Conservation (phyloP, 192 early-diverging fungal genomes). For the Coemansia sp. region DNA sequence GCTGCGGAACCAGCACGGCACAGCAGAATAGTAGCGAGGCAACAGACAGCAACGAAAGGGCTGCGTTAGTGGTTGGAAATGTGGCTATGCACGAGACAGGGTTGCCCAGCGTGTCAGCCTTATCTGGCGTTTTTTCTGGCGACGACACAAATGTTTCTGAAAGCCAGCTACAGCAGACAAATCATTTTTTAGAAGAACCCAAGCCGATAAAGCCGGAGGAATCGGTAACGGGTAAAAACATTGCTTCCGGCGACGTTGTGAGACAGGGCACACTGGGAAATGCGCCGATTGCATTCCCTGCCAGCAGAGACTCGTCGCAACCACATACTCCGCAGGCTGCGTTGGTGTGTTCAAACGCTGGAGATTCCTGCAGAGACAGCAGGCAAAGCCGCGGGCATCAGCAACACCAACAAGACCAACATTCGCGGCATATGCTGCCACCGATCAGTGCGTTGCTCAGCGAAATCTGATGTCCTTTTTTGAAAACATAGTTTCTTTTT, state of each 20-base stretch:
- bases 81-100: not conserved
- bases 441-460: slow-evolving; percentile 42
- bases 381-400: slow-evolving; percentile 2
- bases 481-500: slow-evolving; percentile 8
- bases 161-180: not conserved
- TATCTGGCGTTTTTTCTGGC: not conserved
- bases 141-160: not conserved
- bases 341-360: not conserved
- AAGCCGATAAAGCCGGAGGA: slow-evolving; percentile 24
- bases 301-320: slow-evolving; percentile 35
- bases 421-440: slow-evolving; percentile 25
- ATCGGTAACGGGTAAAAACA: slow-evolving; percentile 7
- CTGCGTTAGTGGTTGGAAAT: not conserved
- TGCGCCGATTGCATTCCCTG: not conserved
- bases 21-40: slow-evolving; percentile 5
- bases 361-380: slow-evolving; percentile 2
- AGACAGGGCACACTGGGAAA: not conserved
- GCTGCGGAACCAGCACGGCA: not conserved
- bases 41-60: not conserved
- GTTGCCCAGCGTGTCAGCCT: not conserved
- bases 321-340: slow-evolving; percentile 20
- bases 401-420: slow-evolving; percentile 16
- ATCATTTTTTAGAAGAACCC: slow-evolving; percentile 39
- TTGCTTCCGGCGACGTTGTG: not conserved
- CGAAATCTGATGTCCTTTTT: slow-evolving; percentile 8